Evolutionary conservation across 257 asterid genomes (phyloP), one percentile per base, ranked within the genome.

Genomic region (Perilla frutescens): DNA sequence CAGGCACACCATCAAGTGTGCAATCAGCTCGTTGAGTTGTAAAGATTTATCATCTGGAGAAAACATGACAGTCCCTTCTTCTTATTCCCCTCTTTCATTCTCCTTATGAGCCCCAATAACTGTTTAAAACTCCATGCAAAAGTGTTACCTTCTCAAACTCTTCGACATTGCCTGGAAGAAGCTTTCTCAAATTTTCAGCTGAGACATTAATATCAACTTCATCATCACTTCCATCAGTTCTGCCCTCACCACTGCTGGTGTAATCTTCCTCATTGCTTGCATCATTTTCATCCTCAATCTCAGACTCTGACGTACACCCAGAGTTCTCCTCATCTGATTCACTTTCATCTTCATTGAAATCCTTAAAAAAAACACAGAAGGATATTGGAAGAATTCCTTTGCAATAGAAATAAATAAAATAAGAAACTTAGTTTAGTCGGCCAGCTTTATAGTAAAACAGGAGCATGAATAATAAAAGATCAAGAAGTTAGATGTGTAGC

Each of bases 111-210:
- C 66, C 37, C 67, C 44, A 75, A 15, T 32, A 63, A 57, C 56
- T 36, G 13, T 29, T 55, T 7, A 44, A 60, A 47, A 74, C 71
- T 7, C 71, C 5, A 63, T 49, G 44, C 26, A 36, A 75, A 75
- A n/a, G 7, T 54, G 70, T 62, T 86, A 89, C 98, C 96, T 87
- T 92, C 90, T 90, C 96, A 79, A 92, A 83, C 56, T 89, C 96
- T 74, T 90, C 99, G 37, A 86, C 77, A 71, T 75, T 83, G 82
- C 78, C 62, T 2, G 96, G 99, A 61, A 84, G 71, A 66, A 92
- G 88, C 84, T 89, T 92, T 81, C 88, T 86, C 74, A 90, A 73
- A 59, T 88, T 89, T 85, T 95, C 88, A 81, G 87, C 91, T 3
- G 98, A 78, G 70, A 89, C 83, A 58, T 84, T 88, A 10, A 85